These are phyloP conservation scores for Plasmodium ovale DNA, from an alignment of 169 alveolate genomes.

Conservation along the genomic window DNA sequence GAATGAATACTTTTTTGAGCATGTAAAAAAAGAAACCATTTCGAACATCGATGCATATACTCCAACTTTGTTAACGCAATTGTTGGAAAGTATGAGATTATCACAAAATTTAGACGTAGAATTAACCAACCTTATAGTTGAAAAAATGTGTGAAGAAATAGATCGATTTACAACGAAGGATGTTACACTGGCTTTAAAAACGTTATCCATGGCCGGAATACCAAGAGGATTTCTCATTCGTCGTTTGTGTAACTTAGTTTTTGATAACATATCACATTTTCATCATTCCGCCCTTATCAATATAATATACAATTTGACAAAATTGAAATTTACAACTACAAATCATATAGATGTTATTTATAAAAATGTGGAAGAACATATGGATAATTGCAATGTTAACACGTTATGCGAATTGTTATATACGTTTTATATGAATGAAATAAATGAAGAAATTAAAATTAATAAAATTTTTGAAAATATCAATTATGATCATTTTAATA, in stretches of 20 bases:
- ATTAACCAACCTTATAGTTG: conserved; percentile 69
- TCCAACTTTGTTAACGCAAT: conserved; percentile 75
- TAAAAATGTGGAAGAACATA: conserved; percentile 74
- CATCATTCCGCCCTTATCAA: conserved; percentile 61
- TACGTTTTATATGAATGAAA: conserved; percentile 75
- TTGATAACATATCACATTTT: conserved; percentile 75
- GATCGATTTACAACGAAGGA: conserved; percentile 76
- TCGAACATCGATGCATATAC: conserved; percentile 75
- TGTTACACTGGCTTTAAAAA: conserved; percentile 70
- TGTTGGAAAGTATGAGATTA: conserved; percentile 75
- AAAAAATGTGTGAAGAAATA: conserved; percentile 77
- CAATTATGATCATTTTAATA: conserved; percentile 62
- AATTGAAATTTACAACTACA: conserved; percentile 65
- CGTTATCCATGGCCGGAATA: conserved; percentile 76
- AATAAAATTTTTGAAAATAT: conserved; percentile 62
- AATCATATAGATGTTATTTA: conserved; percentile 73
- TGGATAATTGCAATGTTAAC: conserved; percentile 46
- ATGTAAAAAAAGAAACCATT: conserved; percentile 72
- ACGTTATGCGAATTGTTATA: conserved; percentile 71
- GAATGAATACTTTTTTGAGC: conserved; percentile 77
- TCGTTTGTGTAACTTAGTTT: conserved; percentile 69
- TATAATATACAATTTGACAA: conserved; percentile 70
- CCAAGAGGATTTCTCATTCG: conserved; percentile 75
- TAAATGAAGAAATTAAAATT: conserved; percentile 76
- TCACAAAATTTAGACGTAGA: conserved; percentile 76